Evolutionary conservation across 371 early-diverging fungal genomes (phyloP), one percentile per base, ranked within the genome.

Genomic region (Umbelopsis sp.): DNA sequence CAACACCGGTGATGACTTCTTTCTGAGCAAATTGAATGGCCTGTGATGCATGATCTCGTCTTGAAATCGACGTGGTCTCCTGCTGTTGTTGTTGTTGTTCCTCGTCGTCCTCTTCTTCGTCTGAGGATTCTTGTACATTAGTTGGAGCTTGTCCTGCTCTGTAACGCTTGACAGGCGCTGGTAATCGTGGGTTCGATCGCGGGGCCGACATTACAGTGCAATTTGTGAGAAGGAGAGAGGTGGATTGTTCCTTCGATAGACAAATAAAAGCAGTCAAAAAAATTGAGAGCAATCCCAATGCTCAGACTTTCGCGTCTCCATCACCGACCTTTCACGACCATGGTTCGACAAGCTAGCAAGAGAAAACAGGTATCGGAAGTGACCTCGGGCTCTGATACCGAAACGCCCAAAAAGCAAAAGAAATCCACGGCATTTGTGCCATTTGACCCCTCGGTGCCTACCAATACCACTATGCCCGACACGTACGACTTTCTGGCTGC

Each of bases 391-490:
- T 57, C 63, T 22, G 48, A 38, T 35, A 20, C 44, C 14, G 66
- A 70, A 46, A 63, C 64, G 18, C 63, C 65, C 2, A 67, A 66
- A 50, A 71, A 63, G 57, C 48, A 16, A 12, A 76, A 74, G 38
- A 50, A 51, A 29, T 70, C 66, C 5, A 57, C 57, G 3, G 66
- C 65, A 3, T 76, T 73, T 69, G 76, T 63, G 14, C 80, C 81
- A 0, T 74, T 81, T 64, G 84, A 81, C 71, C 75, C 81, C 37
- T 69, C 80, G 2, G 69, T 89, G 12, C 90, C 87, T 6, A 87
- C 75, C 38, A 93, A 92, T 78, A 87, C 80, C 41, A 74, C 76
- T 22, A 84, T 93, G 80, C 93, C 93, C 41, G 82, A 75, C 0
- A 69, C 73, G 18, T 77, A 89, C 66, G 67, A 67, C 24, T 87